A percentile compares a stretch with the other conserved stretches of the same genome.
These are phyloP conservation scores for Scheffersomyces segobiensis DNA, from an alignment of 1,139 yeast genomes.

Conservation along the genomic window DNA sequence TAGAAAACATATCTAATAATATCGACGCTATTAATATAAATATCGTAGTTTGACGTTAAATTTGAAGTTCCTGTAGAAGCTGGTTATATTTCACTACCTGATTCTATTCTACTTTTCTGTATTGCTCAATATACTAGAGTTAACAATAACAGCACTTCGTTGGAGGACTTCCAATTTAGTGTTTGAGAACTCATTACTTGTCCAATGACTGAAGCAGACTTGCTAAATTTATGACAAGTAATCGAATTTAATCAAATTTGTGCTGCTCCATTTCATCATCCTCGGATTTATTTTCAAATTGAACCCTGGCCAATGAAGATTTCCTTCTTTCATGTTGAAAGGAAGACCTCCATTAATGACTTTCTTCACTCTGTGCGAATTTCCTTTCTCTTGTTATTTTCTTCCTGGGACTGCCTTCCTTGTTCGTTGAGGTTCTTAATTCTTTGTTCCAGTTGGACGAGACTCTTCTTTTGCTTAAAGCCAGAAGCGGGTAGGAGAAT, in stretches of 20 bases:
- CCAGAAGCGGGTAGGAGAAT: conserved; percentile 78
- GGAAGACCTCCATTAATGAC: conserved; percentile 46
- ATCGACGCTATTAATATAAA: not conserved
- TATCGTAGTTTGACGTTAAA: not conserved
- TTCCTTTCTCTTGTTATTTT: not conserved
- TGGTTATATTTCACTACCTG: conserved; percentile 18
- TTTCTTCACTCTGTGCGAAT: conserved; percentile 29
- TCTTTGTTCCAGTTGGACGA: conserved; percentile 72
- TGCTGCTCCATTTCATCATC: conserved; percentile 62
- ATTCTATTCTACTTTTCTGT: conserved; percentile 46
- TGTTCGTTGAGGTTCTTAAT: conserved; percentile 60
- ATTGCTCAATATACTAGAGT: conserved; percentile 54
- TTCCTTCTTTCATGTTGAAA: conserved; percentile 50
- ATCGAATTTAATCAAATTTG: conserved; percentile 55
- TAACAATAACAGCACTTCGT: conserved; percentile 57
- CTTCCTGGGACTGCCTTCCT: not conserved
- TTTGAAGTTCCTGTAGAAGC: not conserved
- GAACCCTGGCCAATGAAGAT: conserved; percentile 49
- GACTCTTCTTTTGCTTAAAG: conserved; percentile 77
- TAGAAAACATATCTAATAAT: not conserved
- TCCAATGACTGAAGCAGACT: conserved; percentile 45
- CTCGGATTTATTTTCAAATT: conserved; percentile 55
- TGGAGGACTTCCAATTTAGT: conserved; percentile 48
- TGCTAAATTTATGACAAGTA: conserved; percentile 44
- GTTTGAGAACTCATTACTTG: conserved; percentile 52